These are phyloP conservation scores for Glycine soja DNA, from an alignment of 306 rosid genomes.

Conservation along the genomic window DNA sequence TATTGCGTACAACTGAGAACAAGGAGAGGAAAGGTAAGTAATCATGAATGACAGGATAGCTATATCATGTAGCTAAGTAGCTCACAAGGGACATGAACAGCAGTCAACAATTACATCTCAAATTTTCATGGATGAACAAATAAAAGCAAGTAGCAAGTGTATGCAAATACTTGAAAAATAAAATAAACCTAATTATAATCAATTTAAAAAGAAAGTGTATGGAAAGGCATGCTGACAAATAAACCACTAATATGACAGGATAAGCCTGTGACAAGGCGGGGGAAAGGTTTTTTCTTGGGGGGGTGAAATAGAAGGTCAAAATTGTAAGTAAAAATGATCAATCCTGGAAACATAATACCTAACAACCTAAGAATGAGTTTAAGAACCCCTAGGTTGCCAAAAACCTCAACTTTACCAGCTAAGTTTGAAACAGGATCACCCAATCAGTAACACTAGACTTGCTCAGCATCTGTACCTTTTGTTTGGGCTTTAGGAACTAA, in stretches of 20 bases:
- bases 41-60: neutral
- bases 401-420: constrained; percentile 22
- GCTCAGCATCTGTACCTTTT: constrained; percentile 67
- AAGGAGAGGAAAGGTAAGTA: constrained; percentile 40
- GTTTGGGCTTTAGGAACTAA: constrained; percentile 68
- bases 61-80: neutral
- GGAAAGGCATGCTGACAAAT: constrained; percentile 31
- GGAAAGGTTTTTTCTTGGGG: neutral
- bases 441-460: constrained; percentile 28
- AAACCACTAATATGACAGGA: neutral
- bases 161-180: neutral
- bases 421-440: constrained; percentile 29
- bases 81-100: constrained; percentile 6
- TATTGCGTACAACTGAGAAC: constrained; percentile 64
- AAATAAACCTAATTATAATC: neutral
- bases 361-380: constrained; percentile 4
- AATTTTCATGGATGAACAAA: constrained; percentile 31
- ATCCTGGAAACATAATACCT: neutral
- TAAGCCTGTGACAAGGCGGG: neutral
- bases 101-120: constrained; percentile 11
- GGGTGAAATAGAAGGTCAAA: no score
- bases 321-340: neutral
- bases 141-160: neutral
- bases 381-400: constrained; percentile 15
- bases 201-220: neutral